phyloP scores from a whole-genome alignment of 345 rosid genomes.

The Nasturtium officinale region DNA sequence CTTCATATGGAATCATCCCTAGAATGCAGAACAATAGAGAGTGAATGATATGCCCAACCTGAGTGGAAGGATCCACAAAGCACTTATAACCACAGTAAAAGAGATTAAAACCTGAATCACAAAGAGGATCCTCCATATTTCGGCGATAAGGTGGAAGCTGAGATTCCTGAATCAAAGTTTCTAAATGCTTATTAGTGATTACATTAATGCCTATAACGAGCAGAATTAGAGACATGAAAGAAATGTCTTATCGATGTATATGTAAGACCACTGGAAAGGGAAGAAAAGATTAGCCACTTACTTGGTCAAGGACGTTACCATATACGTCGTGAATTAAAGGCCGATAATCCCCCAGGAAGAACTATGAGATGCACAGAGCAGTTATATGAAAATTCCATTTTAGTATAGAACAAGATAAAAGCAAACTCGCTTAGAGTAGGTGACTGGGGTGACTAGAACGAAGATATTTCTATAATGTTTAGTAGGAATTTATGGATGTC shows the following conservation, averaged over 20 bases:
- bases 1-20: conserved; percentile 95
- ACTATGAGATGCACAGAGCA: conserved; percentile 52
- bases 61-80: conserved; percentile 27
- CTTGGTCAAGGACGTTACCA: conserved; percentile 96
- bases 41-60: conserved; percentile 15
- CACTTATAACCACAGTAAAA: conserved; percentile 23
- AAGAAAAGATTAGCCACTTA: conserved; percentile 40
- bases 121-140: conserved; percentile 97
- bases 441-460: background rate
- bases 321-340: conserved; percentile 81
- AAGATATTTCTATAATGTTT: background rate
- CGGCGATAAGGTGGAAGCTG: conserved; percentile 84
- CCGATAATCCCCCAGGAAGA: conserved; percentile 97
- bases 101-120: conserved; percentile 80
- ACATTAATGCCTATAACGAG: conserved; percentile 9
- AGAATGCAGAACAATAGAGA: conserved; percentile 40
- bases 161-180: conserved; percentile 77
- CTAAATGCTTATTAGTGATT: conserved; percentile 22
- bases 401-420: background rate
- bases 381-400: conserved; percentile 15
- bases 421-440: background rate
- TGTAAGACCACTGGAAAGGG: conserved; percentile 21
- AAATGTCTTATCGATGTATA: conserved; percentile 2
- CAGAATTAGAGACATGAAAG: background rate
- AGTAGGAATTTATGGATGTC: background rate